These are phyloP conservation scores for Wallacemonas sp. DNA, from an alignment of 208 protist species.

Conservation along the genomic window DNA sequence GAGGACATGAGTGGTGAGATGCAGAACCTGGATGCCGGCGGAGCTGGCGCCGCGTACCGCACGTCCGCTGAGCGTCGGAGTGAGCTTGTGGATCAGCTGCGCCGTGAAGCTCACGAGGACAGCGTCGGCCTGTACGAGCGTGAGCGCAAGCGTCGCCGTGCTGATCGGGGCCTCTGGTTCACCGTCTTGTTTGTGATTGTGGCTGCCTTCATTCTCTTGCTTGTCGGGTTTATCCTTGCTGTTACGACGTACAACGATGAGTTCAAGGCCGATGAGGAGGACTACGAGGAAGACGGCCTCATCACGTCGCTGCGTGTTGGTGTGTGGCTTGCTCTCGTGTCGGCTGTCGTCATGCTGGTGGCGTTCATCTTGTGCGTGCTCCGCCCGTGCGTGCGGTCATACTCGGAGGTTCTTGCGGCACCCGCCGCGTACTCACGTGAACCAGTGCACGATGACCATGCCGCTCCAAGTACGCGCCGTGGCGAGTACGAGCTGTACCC, in stretches of 20 bases:
- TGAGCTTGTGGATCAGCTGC: background rate
- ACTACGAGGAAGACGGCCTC: background rate
- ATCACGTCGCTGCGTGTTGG: background rate
- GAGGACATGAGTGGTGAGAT: background rate
- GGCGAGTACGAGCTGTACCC: background rate
- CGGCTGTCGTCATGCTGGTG: background rate
- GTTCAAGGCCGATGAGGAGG: slow-evolving; percentile 8
- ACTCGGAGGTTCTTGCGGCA: background rate
- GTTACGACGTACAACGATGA: slow-evolving; percentile 5
- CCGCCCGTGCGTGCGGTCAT: background rate
- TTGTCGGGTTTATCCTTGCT: slow-evolving; percentile 3
- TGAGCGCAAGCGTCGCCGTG: slow-evolving; percentile 10
- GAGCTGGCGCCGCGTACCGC: background rate
- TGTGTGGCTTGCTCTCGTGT: slow-evolving; percentile 11
- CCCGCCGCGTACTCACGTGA: background rate
- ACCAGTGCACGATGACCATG: background rate
- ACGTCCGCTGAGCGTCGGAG: background rate
- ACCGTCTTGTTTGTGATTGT: background rate
- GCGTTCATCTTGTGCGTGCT: background rate
- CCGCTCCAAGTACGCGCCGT: background rate
- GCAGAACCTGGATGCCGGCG: background rate
- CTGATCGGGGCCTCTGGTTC: slow-evolving; percentile 4
- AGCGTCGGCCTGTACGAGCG: background rate
- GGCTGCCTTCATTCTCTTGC: background rate
- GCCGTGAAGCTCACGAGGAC: slow-evolving; percentile 9